Conservation (phyloP, 768 basidiomycete species). For the Lentinula aciculospora region DNA sequence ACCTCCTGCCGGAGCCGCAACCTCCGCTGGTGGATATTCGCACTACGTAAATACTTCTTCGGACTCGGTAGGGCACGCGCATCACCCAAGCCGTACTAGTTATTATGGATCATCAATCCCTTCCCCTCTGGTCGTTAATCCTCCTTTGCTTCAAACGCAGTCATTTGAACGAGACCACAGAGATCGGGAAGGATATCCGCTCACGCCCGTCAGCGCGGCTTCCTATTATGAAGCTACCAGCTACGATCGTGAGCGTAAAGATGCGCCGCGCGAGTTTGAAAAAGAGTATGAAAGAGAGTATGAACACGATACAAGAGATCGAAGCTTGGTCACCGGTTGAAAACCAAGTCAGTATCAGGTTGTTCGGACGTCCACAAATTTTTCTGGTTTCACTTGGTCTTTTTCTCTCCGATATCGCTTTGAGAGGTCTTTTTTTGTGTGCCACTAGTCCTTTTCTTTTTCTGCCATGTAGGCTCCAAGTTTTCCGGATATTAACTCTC, state of each 20-base stretch:
- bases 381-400: background rate
- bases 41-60: conserved; percentile 38
- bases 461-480: background rate
- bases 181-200: conserved; percentile 10
- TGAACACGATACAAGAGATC: background rate
- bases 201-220: conserved; percentile 3
- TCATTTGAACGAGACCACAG: conserved; percentile 11
- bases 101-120: conserved; percentile 29
- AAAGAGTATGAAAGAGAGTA: conserved; percentile 3
- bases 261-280: background rate
- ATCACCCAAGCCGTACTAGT: conserved; percentile 23
- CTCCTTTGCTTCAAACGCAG: conserved; percentile 27
- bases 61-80: background rate
- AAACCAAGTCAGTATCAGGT: background rate
- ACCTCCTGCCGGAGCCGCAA: conserved; percentile 50
- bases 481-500: background rate
- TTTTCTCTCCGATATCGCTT: background rate
- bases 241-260: background rate
- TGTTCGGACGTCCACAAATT: background rate
- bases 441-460: background rate
- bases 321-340: conserved; percentile 7
- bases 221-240: conserved; percentile 1
- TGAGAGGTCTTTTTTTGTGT: background rate
- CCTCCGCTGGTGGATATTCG: conserved; percentile 31
- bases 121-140: conserved; percentile 42